phyloP scores from a whole-genome alignment of 345 rosid genomes.

The Rhodamnia argentea region DNA sequence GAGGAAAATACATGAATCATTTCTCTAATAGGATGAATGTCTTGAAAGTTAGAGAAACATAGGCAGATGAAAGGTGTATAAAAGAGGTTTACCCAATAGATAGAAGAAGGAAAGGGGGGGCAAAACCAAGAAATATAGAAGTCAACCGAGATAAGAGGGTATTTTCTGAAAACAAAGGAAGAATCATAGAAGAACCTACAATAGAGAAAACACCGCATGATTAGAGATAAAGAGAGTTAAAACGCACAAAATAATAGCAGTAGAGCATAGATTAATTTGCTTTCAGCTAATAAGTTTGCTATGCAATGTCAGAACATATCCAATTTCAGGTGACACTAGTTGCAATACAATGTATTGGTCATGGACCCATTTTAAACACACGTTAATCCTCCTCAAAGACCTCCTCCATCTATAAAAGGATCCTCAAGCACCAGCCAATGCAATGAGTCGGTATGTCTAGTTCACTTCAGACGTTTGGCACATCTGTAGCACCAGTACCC shows the following conservation, averaged over 20 bases:
- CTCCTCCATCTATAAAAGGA: neutral
- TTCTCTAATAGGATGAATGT: neutral
- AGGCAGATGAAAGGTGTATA: neutral
- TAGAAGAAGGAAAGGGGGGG: constrained; percentile 80
- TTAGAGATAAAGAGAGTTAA: neutral
- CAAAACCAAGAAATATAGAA: constrained; percentile 86
- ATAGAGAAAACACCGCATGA: constrained; percentile 4
- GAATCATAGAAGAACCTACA: constrained; percentile 68
- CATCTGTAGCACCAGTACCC: neutral
- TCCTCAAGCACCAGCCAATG: neutral
- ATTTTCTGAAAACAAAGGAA: constrained; percentile 71
- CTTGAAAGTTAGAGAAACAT: neutral
- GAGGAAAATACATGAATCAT: neutral
- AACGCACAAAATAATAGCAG: neutral
- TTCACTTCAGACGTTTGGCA: neutral
- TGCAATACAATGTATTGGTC: neutral
- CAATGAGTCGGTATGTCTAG: neutral
- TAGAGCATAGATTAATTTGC: neutral
- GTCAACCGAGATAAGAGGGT: constrained; percentile 63
- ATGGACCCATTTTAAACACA: neutral
- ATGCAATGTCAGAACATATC: neutral
- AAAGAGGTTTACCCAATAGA: constrained; percentile 65
- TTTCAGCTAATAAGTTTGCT: neutral
- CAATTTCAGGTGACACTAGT: neutral
- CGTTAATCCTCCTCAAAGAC: neutral